Conservation (phyloP, 106 monocot genomes). For the Dendrobium chrysotoxum region DNA sequence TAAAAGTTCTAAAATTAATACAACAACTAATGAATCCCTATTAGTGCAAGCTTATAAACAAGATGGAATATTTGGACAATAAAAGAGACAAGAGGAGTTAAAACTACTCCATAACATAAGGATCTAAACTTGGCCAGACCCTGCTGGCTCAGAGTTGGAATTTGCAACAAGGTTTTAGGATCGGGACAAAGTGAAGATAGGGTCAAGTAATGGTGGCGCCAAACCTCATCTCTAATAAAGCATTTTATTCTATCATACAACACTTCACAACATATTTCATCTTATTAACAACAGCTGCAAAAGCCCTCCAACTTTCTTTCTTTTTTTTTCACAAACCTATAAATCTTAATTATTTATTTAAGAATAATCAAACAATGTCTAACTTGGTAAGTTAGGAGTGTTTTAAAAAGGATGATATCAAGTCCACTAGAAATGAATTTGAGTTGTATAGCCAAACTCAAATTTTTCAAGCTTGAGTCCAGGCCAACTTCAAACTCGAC, state of each 20-base stretch:
- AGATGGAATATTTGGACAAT: background rate
- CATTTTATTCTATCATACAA: background rate
- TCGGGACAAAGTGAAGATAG: background rate
- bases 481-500: background rate
- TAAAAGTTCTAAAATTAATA: background rate
- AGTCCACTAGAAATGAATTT: background rate
- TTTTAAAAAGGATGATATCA: background rate
- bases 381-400: background rate
- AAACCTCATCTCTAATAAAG: background rate
- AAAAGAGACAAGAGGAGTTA: background rate
- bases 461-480: background rate
- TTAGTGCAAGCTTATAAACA: background rate
- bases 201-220: background rate
- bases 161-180: background rate
- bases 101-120: background rate
- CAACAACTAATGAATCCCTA: background rate
- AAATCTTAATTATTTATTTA: background rate
- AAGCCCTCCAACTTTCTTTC: background rate
- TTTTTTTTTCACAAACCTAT: background rate
- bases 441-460: background rate
- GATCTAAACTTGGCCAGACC: background rate
- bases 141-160: background rate
- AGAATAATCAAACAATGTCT: background rate
- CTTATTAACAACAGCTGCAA: background rate
- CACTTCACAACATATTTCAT: background rate